Evolutionary conservation across 2,329 filamentous ascomycete species (phyloP).

Genomic region (Knufia fluminis): DNA sequence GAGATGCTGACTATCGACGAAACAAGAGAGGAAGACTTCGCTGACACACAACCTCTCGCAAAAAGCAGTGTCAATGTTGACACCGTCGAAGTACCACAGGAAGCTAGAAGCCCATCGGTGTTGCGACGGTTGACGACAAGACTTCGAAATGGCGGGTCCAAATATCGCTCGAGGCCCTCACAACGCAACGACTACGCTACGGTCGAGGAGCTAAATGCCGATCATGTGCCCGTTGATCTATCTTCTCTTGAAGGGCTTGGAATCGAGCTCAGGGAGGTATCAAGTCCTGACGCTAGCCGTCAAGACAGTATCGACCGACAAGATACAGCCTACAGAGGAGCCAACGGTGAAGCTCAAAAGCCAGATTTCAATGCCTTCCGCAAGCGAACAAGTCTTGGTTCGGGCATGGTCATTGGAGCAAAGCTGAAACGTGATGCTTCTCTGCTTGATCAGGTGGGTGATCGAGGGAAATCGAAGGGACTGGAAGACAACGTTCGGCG

Average conservation of each 20-base stretch:
- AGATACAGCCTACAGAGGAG: slow-evolving; percentile 15
- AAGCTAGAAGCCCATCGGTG: slow-evolving; percentile 11
- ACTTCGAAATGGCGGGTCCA: slow-evolving; percentile 9
- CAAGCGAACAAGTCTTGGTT: slow-evolving; percentile 17
- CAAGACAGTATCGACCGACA: slow-evolving; percentile 6
- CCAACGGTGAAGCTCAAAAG: background rate
- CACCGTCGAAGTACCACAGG: background rate
- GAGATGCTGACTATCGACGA: slow-evolving; percentile 8
- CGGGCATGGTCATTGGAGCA: slow-evolving; percentile 22
- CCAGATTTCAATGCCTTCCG: slow-evolving; percentile 18
- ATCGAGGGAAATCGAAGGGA: background rate
- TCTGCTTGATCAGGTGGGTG: background rate
- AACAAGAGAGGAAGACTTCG: slow-evolving; percentile 3
- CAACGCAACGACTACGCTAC: slow-evolving; percentile 17
- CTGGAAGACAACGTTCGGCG: slow-evolving; percentile 12
- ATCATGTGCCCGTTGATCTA: slow-evolving; percentile 17
- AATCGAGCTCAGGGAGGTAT: slow-evolving; percentile 21
- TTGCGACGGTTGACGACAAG: slow-evolving; percentile 18
- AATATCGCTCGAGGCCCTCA: background rate
- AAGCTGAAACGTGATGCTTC: slow-evolving; percentile 19
- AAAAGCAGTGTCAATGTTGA: background rate
- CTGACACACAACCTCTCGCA: slow-evolving; percentile 1
- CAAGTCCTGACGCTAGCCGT: background rate
- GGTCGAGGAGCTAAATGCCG: slow-evolving; percentile 13
- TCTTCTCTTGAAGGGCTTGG: slow-evolving; percentile 22